Evolutionary conservation across 1,284 basidiomycete genomes (phyloP).

Genomic region (Hypsizygus ulmarius): DNA sequence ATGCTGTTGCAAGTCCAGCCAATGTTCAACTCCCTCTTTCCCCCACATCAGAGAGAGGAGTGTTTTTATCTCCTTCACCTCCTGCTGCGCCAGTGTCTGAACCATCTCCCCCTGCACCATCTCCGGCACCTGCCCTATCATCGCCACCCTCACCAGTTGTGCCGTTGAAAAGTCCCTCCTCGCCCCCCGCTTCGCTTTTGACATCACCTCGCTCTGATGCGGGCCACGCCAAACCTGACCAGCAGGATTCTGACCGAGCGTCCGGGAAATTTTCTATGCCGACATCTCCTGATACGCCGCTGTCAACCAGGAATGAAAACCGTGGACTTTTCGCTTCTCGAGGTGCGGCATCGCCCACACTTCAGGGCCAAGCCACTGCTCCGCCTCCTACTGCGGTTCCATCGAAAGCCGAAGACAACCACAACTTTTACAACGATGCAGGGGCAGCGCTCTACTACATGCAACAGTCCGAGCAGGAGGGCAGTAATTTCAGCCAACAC

Average conservation of each 20-base stretch:
- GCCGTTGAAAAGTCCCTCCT: neutral
- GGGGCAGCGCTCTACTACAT: conserved; percentile 63
- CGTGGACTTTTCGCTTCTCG: no score
- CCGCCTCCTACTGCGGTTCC: neutral
- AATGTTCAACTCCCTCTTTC: neutral
- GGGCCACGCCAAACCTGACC: neutral
- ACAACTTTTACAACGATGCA: conserved; percentile 53
- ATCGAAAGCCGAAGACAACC: conserved; percentile 24
- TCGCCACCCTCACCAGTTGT: neutral
- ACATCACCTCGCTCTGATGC: conserved; percentile 11
- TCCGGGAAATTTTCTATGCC: no score
- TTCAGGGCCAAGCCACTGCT: neutral
- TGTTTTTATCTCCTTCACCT: neutral
- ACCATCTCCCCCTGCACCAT: conserved; percentile 3
- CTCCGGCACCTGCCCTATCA: neutral
- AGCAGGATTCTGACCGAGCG: no score
- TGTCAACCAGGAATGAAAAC: no score
- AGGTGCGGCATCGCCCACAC: no score
- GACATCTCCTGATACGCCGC: neutral
- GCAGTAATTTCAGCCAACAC: conserved; percentile 16
- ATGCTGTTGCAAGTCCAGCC: neutral
- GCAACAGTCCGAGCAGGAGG: conserved; percentile 50
- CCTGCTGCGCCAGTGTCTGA: neutral
- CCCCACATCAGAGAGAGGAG: neutral
- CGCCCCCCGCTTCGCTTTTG: conserved; percentile 16